Evolutionary conservation across 225 moss, liverwort and hornwort genomes (phyloP).

Genomic region (Ulota crispa): DNA sequence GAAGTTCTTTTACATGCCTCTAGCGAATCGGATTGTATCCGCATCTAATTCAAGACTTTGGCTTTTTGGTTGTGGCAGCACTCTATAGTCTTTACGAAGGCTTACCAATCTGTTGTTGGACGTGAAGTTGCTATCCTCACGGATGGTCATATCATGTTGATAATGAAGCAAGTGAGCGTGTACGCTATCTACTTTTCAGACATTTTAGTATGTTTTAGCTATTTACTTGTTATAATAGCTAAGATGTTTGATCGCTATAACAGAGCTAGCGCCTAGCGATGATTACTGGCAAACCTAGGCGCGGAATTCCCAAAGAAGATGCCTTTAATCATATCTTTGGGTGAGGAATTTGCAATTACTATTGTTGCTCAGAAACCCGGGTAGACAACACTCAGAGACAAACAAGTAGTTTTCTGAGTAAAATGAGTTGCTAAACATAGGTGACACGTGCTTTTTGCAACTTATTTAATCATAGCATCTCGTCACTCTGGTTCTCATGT

Average conservation of each 20-base stretch:
- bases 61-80: constrained; percentile 46
- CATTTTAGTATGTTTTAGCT: not conserved
- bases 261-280: constrained; percentile 90
- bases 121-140: constrained; percentile 86
- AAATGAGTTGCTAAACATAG: not conserved
- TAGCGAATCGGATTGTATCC: not conserved
- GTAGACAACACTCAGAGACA: not conserved
- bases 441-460: not conserved
- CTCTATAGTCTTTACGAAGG: constrained; percentile 93
- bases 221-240: not conserved
- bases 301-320: constrained; percentile 62
- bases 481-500: not conserved
- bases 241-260: not conserved
- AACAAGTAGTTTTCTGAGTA: not conserved
- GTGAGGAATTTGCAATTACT: constrained; percentile 38
- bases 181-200: not conserved
- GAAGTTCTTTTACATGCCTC: not conserved
- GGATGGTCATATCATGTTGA: constrained; percentile 89
- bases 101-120: constrained; percentile 87
- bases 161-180: constrained; percentile 77
- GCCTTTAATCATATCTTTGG: constrained; percentile 79
- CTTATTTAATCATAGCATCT: not conserved
- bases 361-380: not conserved
- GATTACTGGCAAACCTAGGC: constrained; percentile 77
- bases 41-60: constrained; percentile 7